Evolutionary conservation across 805 yeast species (phyloP).

Genomic region (Saturnispora dispora): DNA sequence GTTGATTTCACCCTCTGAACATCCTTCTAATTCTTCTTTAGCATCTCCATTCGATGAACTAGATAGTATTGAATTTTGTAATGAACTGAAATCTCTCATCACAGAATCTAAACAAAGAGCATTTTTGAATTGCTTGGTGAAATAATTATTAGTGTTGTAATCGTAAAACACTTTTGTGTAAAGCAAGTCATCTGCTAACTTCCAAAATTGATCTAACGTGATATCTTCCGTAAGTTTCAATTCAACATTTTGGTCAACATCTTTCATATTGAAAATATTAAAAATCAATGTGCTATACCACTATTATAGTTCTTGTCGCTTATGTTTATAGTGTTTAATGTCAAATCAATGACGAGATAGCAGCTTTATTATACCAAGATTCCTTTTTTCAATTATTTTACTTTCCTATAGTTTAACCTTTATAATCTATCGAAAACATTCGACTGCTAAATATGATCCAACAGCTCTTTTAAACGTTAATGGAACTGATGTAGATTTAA

Average conservation of each 20-base stretch:
- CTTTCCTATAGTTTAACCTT: background rate
- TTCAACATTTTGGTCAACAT: background rate
- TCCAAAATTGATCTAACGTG: conserved; percentile 26
- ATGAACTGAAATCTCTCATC: conserved; percentile 3
- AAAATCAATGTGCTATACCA: no score
- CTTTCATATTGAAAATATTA: background rate
- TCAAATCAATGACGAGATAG: background rate
- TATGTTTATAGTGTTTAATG: background rate
- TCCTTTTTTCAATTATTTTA: no score
- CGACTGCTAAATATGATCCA: background rate
- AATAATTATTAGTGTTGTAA: conserved; percentile 18
- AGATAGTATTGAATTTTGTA: background rate
- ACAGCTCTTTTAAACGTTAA: background rate
- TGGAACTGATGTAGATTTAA: background rate
- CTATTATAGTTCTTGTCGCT: no score
- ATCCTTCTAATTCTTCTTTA: conserved; percentile 12
- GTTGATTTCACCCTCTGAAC: conserved; percentile 26
- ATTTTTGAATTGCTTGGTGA: conserved; percentile 14
- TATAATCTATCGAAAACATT: background rate
- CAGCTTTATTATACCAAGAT: background rate
- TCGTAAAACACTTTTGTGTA: conserved; percentile 23
- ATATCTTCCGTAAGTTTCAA: conserved; percentile 13
- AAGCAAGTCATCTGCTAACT: conserved; percentile 23
- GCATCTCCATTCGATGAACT: conserved; percentile 1
- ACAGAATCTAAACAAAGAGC: background rate